Conservation (phyloP, 1,284 basidiomycete species). For the Uromyces viciae-fabae region DNA sequence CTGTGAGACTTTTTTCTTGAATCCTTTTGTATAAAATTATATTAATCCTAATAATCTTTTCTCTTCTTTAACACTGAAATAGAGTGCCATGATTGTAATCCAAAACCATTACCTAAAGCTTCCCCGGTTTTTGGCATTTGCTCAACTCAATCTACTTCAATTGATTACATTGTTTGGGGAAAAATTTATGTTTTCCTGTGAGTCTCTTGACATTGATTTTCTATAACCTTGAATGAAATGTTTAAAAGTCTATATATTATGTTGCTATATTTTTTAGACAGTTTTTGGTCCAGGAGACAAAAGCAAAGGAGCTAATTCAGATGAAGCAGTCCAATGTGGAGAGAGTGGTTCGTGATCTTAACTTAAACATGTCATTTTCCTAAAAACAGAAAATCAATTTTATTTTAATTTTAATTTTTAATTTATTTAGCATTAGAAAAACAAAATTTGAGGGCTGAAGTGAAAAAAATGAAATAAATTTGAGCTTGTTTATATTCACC, state of each 20-base stretch:
- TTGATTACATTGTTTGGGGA: conserved; percentile 99
- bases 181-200: conserved; percentile 95
- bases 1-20: conserved; percentile 61
- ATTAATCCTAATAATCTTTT: background rate
- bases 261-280: too few relatives aligned
- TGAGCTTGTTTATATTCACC: conserved; percentile 59
- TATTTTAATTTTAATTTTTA: too few relatives aligned
- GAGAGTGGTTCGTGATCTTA: conserved; percentile 66
- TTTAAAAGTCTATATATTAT: too few relatives aligned
- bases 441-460: conserved; percentile 79
- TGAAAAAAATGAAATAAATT: conserved; percentile 77
- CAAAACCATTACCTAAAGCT: conserved; percentile 84
- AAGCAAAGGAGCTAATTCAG: conserved; percentile 70
- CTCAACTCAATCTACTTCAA: conserved; percentile 91
- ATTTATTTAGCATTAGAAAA: conserved; percentile 64
- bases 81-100: conserved; percentile 87
- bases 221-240: too few relatives aligned
- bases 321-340: conserved; percentile 78
- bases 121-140: conserved; percentile 98
- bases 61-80: conserved; percentile 64
- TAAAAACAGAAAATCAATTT: background rate
- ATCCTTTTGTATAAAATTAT: background rate
- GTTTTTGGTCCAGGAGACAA: conserved; percentile 82
- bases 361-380: background rate
- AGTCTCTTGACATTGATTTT: too few relatives aligned